Base-by-base conservation (phyloP, 75 land plant genomes). In the Larix kaempferi region DNA sequence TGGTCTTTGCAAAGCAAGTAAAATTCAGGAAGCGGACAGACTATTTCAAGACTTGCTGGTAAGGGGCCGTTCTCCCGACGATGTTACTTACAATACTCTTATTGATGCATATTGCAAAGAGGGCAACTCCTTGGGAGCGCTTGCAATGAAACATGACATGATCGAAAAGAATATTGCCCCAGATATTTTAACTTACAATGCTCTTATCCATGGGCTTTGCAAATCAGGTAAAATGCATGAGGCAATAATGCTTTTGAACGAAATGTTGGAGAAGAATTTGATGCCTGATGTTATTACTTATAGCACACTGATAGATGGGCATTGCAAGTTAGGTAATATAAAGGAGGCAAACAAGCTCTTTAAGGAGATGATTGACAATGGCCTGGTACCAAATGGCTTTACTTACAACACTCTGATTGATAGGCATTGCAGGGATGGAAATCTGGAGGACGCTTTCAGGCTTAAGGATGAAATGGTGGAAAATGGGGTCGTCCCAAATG, bases 381-480 rank as follows among this genome's bases (percentile, higher is more conserved):
- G 88, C 17, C 75, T 90, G 78, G 23, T 71, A 37, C 92, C 92
- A 13, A 80, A 93, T 82, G 86, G 83, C 52, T 79, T 88, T 2
- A 78, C 90, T 56, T 95, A 91, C 66, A 95, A 91, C 59, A 82
- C 84, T 41, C 57, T 93, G 7, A 88, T 93, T 37, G 85, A 79
- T 67, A 96, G 96, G 39, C 89, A 85, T 71, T 86, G 94, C 77
- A 84, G 82, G 57, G 35, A 78, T 16, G 87, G 88, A 44, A 82
- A 80, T 60, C 78, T 91, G 79, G 89, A 85, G 35, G 83, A 86
- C 60, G 92, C 87, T 14, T 73, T 58, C n/a, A 77, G 54, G 44
- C 27, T 84, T 15, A 81, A 88, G 25, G 71, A 81, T 57, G 89
- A 93, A 77, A 95, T 95, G 98, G 39, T 55, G 27, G 57, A 77